These are phyloP conservation scores for Cryptococcus neoformans DNA, from an alignment of 1,284 basidiomycete species.

Conservation along the genomic window DNA sequence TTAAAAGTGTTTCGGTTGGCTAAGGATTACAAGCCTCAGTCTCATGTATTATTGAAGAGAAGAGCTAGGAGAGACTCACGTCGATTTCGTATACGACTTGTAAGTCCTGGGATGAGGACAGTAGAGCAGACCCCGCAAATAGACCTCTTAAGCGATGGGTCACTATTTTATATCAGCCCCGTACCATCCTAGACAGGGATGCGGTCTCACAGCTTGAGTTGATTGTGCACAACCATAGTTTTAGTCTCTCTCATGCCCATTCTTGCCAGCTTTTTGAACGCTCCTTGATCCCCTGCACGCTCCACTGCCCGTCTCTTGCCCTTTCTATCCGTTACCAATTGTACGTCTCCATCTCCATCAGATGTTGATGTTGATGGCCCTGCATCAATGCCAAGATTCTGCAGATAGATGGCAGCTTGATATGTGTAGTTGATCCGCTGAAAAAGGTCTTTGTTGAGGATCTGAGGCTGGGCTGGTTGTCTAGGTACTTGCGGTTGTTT, in stretches of 20 bases:
- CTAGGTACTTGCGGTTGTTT: background rate
- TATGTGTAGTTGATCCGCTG: constrained; percentile 42
- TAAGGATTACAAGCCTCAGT: constrained; percentile 1
- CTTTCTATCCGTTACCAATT: constrained; percentile 12
- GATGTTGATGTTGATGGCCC: background rate
- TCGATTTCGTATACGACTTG: constrained; percentile 30
- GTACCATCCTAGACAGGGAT: background rate
- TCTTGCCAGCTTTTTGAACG: constrained; percentile 24
- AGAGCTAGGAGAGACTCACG: constrained; percentile 19
- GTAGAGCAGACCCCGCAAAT: constrained; percentile 36
- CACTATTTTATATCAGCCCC: constrained; percentile 18
- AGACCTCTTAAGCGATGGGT: constrained; percentile 36
- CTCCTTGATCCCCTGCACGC: background rate
- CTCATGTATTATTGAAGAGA: background rate
- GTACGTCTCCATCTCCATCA: background rate
- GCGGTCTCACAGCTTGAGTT: constrained; percentile 36
- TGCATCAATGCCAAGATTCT: constrained; percentile 17
- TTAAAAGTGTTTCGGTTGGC: constrained; percentile 23
- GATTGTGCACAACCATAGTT: constrained; percentile 39
- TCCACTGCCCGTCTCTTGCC: constrained; percentile 17
- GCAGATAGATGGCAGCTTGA: constrained; percentile 39
- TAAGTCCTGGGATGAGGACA: constrained; percentile 41
- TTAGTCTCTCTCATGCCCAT: constrained; percentile 25
- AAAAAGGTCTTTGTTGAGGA: constrained; percentile 36
- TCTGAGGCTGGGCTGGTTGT: constrained; percentile 15